Evolutionary conservation across 2,329 filamentous ascomycete species (phyloP), one percentile per base, ranked within the genome.

Genomic region (Malbranchea zuffiana): DNA sequence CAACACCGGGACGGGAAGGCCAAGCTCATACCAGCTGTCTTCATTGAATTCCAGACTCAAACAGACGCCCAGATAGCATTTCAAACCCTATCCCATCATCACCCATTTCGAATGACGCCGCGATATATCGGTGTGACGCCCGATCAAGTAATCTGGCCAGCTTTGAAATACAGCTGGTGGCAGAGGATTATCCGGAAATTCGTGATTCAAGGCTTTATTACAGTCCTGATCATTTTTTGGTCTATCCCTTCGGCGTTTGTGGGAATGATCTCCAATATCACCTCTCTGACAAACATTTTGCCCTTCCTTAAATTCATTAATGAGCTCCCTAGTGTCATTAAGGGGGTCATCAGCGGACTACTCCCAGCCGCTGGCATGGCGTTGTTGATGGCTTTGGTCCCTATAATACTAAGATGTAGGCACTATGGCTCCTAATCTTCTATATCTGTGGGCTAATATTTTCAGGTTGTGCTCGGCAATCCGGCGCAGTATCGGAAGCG

Each of bases 201-300:
- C 50, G 61, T 72, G 39, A 72, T 84, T 3, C 64, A 81, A 31
- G 75, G 69, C 13, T 77, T 88, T 31, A 77, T 96, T 41, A 65
- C 75, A 8, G 79, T 73, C 1, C 66, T 92, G 41, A 80, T 96
- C 50, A 72, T 95, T 42, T 96, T 96, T 64, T 96, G 90, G 75
- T 73, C 76, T 1, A 67, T 81, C 26, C 77, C 77, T 5, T 69
- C 93, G 2, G 84, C 79, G 1, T 67, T 87, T 25, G 85, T 96
- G 19, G 87, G 84, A 50, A 65, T 77, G n/a, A 78, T 95, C 47
- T 90, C 85, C 37, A 95, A 96, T 56, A 72, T 98, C 48, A 70
- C 73, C 26, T 80, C 77, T 44, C 68, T 95, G 10, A 55, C 57
- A 23, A 54, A 52, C 7, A 47, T 62, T 4, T 33, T 66, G 1